Conservation (phyloP, 345 rosid genomes). For the Acer yangbiense region DNA sequence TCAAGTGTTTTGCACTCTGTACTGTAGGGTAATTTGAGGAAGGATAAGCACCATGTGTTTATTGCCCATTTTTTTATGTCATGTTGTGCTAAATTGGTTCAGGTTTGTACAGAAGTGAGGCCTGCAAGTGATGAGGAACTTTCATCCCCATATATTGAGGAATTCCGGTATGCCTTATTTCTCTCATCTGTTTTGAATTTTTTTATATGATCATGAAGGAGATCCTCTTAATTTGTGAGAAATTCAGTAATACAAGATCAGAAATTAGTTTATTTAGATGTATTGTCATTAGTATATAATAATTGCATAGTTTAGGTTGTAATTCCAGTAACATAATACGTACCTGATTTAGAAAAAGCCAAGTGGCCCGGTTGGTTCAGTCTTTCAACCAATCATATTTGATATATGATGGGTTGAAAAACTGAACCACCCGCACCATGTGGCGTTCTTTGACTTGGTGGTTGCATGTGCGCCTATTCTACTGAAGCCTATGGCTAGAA, state of each 20-base stretch:
- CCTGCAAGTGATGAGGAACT: slow-evolving; percentile 95
- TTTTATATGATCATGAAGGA: not conserved
- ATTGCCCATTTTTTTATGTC: slow-evolving; percentile 27
- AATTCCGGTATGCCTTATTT: slow-evolving; percentile 62
- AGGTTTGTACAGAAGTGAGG: slow-evolving; percentile 91
- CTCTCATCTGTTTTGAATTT: not conserved
- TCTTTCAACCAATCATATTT: not conserved
- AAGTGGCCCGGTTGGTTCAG: not conserved
- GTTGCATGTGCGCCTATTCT: not conserved
- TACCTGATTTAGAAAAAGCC: not conserved
- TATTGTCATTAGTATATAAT: not conserved
- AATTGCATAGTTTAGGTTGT: not conserved
- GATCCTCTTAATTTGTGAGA: not conserved
- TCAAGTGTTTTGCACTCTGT: not conserved
- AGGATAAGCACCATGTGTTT: not conserved
- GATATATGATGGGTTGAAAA: not conserved
- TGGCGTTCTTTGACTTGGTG: not conserved
- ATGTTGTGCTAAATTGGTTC: slow-evolving; percentile 55
- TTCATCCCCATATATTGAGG: slow-evolving; percentile 81
- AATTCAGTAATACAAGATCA: not conserved
- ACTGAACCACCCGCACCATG: not conserved
- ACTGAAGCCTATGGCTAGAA: not conserved
- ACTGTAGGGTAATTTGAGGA: not conserved
- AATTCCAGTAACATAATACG: not conserved
- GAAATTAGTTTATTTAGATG: not conserved